Conservation (phyloP, 768 basidiomycete species). For the Phylloporus sp. region DNA sequence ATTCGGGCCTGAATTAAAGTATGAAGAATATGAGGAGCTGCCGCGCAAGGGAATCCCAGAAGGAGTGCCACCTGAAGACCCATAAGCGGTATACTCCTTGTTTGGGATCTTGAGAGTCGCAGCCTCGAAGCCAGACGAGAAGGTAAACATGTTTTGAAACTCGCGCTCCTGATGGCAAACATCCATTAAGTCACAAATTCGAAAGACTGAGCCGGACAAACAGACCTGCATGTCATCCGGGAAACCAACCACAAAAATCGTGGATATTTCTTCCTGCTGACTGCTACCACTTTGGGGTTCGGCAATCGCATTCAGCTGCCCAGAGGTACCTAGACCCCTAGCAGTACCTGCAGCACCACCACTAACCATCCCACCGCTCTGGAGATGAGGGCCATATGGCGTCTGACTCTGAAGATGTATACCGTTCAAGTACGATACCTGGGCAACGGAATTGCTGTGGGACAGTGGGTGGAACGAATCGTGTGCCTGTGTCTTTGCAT, state of each 20-base stretch:
- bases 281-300: conserved; percentile 23
- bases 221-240: conserved; percentile 97
- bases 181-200: conserved; percentile 12
- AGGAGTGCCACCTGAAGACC: conserved; percentile 37
- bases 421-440: conserved; percentile 35
- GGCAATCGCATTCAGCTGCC: conserved; percentile 23
- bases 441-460: conserved; percentile 29
- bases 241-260: conserved; percentile 97
- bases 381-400: conserved; percentile 67
- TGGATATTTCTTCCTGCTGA: conserved; percentile 83
- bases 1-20: conserved; percentile 49
- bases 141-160: conserved; percentile 99
- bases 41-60: conserved; percentile 34
- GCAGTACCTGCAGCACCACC: conserved; percentile 12
- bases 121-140: conserved; percentile 92
- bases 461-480: conserved; percentile 32
- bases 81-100: conserved; percentile 79
- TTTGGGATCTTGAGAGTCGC: conserved; percentile 97
- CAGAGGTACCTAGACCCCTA: conserved; percentile 27
- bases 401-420: conserved; percentile 65
- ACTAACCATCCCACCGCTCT: conserved; percentile 35
- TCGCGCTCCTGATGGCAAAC: conserved; percentile 76
- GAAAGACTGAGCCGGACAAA: conserved; percentile 15
- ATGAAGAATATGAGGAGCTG: conserved; percentile 32
- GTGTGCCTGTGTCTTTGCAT: conserved; percentile 30